Evolutionary conservation across 352 stramenopile species (phyloP).

Genomic region (Pythium plurisporium): DNA sequence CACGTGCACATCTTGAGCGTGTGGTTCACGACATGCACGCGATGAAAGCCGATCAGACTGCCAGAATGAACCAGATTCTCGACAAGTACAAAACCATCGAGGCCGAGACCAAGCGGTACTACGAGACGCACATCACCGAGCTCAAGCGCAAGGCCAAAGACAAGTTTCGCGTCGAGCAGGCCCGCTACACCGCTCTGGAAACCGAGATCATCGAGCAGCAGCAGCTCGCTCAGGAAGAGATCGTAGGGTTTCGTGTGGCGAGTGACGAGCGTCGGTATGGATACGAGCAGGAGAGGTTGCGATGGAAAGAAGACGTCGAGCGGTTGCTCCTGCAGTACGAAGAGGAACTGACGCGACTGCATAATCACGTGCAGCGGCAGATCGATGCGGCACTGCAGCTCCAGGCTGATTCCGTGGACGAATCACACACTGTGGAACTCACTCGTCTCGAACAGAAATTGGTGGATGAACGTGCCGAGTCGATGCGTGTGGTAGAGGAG

Average conservation of each 20-base stretch:
- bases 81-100: constrained; percentile 54
- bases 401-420: neutral
- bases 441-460: constrained; percentile 37
- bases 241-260: constrained; percentile 14
- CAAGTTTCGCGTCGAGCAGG: constrained; percentile 30
- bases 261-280: constrained; percentile 19
- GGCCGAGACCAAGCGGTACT: constrained; percentile 44
- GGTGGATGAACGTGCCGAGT: constrained; percentile 34
- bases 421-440: constrained; percentile 16
- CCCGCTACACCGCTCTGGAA: constrained; percentile 26
- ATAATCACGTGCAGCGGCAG: constrained; percentile 18
- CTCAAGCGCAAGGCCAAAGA: constrained; percentile 36
- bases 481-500: constrained; percentile 14
- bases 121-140: constrained; percentile 44
- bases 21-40: constrained; percentile 75
- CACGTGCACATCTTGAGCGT: constrained; percentile 47
- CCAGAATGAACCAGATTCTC: constrained; percentile 47
- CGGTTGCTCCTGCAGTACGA: constrained; percentile 37
- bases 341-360: constrained; percentile 33
- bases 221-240: neutral
- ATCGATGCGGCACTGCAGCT: constrained; percentile 5
- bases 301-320: constrained; percentile 39
- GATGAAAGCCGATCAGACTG: constrained; percentile 64
- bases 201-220: constrained; percentile 20
- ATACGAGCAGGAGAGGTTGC: constrained; percentile 22